Evolutionary conservation across 1,284 basidiomycete species (phyloP).

Genomic region (Puccinia polysora): DNA sequence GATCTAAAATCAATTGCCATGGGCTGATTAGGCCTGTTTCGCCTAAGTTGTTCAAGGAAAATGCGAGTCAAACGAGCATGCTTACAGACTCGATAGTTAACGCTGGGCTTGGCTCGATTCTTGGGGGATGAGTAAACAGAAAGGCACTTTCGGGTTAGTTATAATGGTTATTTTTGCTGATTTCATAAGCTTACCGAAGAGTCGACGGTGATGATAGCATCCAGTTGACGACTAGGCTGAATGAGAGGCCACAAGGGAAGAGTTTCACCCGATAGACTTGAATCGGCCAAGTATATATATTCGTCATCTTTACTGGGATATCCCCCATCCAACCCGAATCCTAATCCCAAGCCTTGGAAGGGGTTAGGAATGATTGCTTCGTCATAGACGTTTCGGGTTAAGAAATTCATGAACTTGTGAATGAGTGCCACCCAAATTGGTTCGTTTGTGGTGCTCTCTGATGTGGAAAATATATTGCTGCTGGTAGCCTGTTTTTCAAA

Average conservation of each 20-base stretch:
- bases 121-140: not conserved
- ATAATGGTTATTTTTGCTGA: not conserved
- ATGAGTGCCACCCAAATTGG: constrained; percentile 25
- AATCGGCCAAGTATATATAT: constrained; percentile 38
- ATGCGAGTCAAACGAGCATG: not conserved
- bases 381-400: constrained; percentile 37
- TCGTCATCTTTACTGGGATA: constrained; percentile 21
- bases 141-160: not conserved
- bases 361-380: constrained; percentile 44
- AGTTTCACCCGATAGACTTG: constrained; percentile 47
- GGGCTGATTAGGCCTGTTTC: too few relatives aligned
- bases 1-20: constrained; percentile 13
- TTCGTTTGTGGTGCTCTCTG: constrained; percentile 24
- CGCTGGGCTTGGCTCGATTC: constrained; percentile 42
- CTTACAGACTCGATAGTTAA: constrained; percentile 40
- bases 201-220: constrained; percentile 48
- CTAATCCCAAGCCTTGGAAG: constrained; percentile 40
- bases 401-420: constrained; percentile 35
- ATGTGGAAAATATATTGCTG: constrained; percentile 35
- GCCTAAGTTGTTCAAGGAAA: too few relatives aligned
- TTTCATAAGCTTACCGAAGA: constrained; percentile 17
- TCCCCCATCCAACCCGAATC: constrained; percentile 31
- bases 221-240: constrained; percentile 50
- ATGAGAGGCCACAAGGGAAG: constrained; percentile 52
- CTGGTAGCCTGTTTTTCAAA: constrained; percentile 33